Conservation (phyloP, 257 asterid species). For the Datura wrightii region DNA sequence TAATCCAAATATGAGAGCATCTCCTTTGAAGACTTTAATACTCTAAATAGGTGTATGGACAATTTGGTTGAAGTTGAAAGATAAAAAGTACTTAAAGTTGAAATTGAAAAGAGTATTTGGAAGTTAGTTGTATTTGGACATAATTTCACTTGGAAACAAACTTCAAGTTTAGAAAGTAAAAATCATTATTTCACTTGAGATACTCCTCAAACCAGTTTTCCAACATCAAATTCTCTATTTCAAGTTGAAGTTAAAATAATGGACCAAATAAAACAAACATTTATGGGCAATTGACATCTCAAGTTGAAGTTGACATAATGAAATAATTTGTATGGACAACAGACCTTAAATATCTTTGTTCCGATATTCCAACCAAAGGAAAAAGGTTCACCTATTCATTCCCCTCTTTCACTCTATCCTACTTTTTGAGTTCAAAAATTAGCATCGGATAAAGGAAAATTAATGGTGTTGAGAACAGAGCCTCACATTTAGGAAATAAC, state of each 20-base stretch:
- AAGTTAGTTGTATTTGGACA: background rate
- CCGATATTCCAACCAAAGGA: background rate
- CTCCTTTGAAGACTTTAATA: background rate
- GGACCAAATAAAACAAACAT: constrained; percentile 8
- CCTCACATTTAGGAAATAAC: constrained; percentile 77
- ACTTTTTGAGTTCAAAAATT: background rate
- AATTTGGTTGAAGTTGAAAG: constrained; percentile 12
- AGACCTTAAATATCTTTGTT: background rate
- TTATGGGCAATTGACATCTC: constrained; percentile 9
- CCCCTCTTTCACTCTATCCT: constrained; percentile 21
- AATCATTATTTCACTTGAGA: background rate
- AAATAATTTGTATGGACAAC: background rate
- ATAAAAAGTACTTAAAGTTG: background rate
- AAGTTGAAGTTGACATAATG: constrained; percentile 11
- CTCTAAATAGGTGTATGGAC: background rate
- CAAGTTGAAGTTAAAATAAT: constrained; percentile 1
- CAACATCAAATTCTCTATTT: background rate
- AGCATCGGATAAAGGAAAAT: constrained; percentile 14
- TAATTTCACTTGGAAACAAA: background rate
- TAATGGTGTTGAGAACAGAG: constrained; percentile 32
- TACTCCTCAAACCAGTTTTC: constrained; percentile 10
- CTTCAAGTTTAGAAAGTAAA: background rate
- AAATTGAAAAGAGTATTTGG: background rate
- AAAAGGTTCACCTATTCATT: constrained; percentile 12
- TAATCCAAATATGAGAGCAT: background rate